Evolutionary conservation across 805 yeast genomes (phyloP), one percentile per base, ranked within the genome.

Genomic region (Ogataea nonfermentans): DNA sequence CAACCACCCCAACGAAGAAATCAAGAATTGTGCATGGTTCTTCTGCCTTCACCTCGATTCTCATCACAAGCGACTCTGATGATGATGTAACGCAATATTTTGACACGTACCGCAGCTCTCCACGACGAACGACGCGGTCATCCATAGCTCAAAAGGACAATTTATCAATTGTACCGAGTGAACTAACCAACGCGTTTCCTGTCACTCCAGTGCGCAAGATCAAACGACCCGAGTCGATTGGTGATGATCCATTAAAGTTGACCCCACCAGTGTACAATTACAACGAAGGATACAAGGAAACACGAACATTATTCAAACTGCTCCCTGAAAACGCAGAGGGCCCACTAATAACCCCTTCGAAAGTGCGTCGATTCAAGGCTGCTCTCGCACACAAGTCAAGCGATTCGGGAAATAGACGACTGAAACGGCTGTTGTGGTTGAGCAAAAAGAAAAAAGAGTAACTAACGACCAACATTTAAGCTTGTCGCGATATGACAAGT

Each of bases 351-450:
- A 53, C 57, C 2, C 60, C 60, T 1, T 45, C 55, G 2, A 55
- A 54, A 36, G 53, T 55, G 24, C 48, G 57, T 35, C 35, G 59
- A 13, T 50, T 53, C 35, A 52, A 49, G 32, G 52, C 52, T 26
- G 59, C 57, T 1, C 37, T 56, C n/a, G 43, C 48, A 4, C 41
- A 46, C 24, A 44, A 40, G 16, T 29, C 42, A 9, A 25, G 24
- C 20, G 47, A 32, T 9, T 22, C 38, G 10, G 52, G 52, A 3
- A 48, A 48, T 17, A 19, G 42, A 7, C 33, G 48, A 6, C 46
- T 50, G 29, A 50, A 50, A 33, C 44, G 37, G 13, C 38, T 50
- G 13, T 19, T 50, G 17, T 48, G 48, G 49, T 24, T 24, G n/a
- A 40, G 35, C 36, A 44, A 35, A 31, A 47, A 34, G 23, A 24